phyloP scores from a whole-genome alignment of 2,329 filamentous ascomycete species.

The Knufia petricola region DNA sequence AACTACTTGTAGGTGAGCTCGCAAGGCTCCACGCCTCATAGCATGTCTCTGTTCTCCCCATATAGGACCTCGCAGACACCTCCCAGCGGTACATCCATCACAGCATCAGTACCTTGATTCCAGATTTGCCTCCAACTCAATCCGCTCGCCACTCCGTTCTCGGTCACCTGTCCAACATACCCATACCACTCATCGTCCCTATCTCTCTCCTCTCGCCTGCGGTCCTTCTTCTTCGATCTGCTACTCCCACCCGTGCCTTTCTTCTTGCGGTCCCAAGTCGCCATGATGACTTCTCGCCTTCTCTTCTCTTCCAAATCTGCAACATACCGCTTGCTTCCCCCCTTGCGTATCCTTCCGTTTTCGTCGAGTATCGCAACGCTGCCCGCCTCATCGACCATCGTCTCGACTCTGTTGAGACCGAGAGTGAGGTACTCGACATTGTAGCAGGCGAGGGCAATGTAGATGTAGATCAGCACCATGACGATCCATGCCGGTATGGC shows the following conservation, averaged over 20 bases:
- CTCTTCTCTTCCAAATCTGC: conserved; percentile 27
- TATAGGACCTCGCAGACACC: conserved; percentile 94
- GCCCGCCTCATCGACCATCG: conserved; percentile 81
- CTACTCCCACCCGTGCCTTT: conserved; percentile 28
- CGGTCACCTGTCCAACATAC: conserved; percentile 3
- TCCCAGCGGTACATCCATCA: conserved; percentile 91
- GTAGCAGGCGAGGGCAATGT: conserved; percentile 81
- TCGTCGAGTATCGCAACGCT: conserved; percentile 74
- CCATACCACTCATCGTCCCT: conserved; percentile 6
- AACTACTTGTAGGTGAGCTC: no score
- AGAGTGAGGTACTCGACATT: conserved; percentile 85
- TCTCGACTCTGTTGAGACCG: conserved; percentile 69
- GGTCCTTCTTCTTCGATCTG: conserved; percentile 27
- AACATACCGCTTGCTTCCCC: conserved; percentile 30
- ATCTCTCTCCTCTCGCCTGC: conserved; percentile 5
- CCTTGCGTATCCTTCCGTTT: conserved; percentile 48
- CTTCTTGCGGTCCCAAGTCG: conserved; percentile 30
- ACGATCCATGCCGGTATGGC: conserved; percentile 86
- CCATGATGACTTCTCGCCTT: conserved; percentile 32
- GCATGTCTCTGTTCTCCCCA: conserved; percentile 46
- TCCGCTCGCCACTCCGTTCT: conserved; percentile 30
- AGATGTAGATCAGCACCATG: conserved; percentile 82
- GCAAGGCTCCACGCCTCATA: neutral
- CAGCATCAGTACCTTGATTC: conserved; percentile 89
- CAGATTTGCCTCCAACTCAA: conserved; percentile 73